A percentile compares a stretch with the other conserved stretches of the same genome.
Conservation (phyloP, 176 grass and related monocot genomes). For the Cenchrus americanus region DNA sequence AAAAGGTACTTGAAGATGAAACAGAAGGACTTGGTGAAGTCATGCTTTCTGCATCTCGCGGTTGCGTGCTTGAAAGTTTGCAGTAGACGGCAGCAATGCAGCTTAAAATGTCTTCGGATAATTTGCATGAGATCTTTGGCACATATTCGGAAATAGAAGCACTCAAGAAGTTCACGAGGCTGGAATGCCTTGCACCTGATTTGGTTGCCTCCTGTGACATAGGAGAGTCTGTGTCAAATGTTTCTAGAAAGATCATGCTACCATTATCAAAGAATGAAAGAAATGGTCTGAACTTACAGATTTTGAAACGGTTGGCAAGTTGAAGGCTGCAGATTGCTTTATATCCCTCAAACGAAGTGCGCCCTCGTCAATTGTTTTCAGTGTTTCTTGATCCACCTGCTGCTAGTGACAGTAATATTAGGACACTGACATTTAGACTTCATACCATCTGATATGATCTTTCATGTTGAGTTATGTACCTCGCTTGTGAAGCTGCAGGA, state of each 20-base stretch:
- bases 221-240: background rate
- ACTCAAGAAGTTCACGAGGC: slow-evolving; percentile 81
- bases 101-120: slow-evolving; percentile 87
- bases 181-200: slow-evolving; percentile 55
- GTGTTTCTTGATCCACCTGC: slow-evolving; percentile 54
- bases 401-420: slow-evolving; percentile 37
- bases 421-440: background rate
- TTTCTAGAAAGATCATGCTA: slow-evolving; percentile 29
- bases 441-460: slow-evolving; percentile 15
- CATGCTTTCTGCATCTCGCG: slow-evolving; percentile 41
- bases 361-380: slow-evolving; percentile 40
- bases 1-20: slow-evolving; percentile 81
- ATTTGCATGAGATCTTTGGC: slow-evolving; percentile 74
- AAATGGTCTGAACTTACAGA: slow-evolving; percentile 38
- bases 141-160: slow-evolving; percentile 65
- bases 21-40: slow-evolving; percentile 56
- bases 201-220: slow-evolving; percentile 59
- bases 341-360: slow-evolving; percentile 58
- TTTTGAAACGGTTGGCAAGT: slow-evolving; percentile 48
- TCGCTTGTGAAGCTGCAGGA: slow-evolving; percentile 47
- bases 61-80: slow-evolving; percentile 63
- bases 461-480: slow-evolving; percentile 28
- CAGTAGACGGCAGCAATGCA: slow-evolving; percentile 85
- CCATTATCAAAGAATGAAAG: slow-evolving; percentile 23
- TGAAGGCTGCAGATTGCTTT: slow-evolving; percentile 47